Evolutionary conservation across 106 monocot species (phyloP), one percentile per base, ranked within the genome.

Genomic region (Amphibolis antarctica): DNA sequence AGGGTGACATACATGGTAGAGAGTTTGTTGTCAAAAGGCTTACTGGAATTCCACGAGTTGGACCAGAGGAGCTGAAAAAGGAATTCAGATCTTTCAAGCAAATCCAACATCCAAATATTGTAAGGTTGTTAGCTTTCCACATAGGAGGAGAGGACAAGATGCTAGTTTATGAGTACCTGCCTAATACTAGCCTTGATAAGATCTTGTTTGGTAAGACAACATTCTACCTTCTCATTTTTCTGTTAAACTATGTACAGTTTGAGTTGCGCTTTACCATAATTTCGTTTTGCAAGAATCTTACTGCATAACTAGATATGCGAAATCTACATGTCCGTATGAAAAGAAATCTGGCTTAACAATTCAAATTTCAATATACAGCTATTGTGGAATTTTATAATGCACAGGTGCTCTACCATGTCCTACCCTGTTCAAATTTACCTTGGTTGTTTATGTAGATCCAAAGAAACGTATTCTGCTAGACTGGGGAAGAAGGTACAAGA

Each of bases 401-500:
- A 36, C 36, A 4, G 7, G 36, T 36, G 36, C 36, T 36, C 36
- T 36, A 7, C 7, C 36, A 36, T 36, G 4, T 36, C 22, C 53
- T 30, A 58, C 6, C 24, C 28, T 58, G 29, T 29, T 28, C 28
- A 58, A 28, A 15, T 28, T 58, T 58, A 13, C 14, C 19, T 30
- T 15, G 45, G 46, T 0, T 68, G 42, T 56, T 26, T 23, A 18
- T 2, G 4, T 24, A 68, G 56, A 68, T 56, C 44, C 31, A 44
- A 68, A 68, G 68, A 68, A n/a, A 44, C 21, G 55, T 9, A 26
- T 57, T 24, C 44, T 55, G 14, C 44, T 84, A 67, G 77, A 84
- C 53, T 84, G 84, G 84, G 68, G 69, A 24, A 80, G 29, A 54
- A 51, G 84, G 53, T 67, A 67, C 26, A 47, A 57, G 23, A 84